Conservation (phyloP, 805 yeast genomes). For the Ogataea trehaloabstinens region DNA sequence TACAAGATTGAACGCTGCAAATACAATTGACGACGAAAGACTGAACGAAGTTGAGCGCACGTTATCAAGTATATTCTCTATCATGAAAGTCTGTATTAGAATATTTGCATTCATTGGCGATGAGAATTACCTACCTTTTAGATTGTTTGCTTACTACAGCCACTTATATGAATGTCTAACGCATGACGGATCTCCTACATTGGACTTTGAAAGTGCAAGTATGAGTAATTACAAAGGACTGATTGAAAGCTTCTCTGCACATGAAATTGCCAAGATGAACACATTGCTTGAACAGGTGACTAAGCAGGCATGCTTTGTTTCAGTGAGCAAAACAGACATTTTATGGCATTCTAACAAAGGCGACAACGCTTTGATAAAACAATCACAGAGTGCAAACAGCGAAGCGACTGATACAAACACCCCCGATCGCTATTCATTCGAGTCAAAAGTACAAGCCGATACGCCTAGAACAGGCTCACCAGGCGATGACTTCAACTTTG, state of each 20-base stretch:
- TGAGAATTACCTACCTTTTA: conserved; percentile 16
- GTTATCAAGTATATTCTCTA: too few relatives aligned
- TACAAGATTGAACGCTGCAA: neutral
- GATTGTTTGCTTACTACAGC: conserved; percentile 10
- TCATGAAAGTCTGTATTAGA: conserved; percentile 13
- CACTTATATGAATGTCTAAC: conserved; percentile 17
- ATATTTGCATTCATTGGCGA: conserved; percentile 18
- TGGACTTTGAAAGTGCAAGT: conserved; percentile 7
- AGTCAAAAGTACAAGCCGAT: neutral
- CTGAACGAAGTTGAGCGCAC: neutral
- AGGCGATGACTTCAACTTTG: neutral
- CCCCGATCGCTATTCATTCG: neutral
- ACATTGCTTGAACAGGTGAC: neutral
- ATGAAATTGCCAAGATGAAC: neutral
- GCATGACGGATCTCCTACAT: conserved; percentile 16
- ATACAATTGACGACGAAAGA: neutral
- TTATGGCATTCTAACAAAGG: neutral
- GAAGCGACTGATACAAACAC: neutral
- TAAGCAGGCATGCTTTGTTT: neutral
- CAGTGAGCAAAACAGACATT: neutral
- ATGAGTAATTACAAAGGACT: neutral
- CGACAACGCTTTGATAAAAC: neutral
- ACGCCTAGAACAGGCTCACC: neutral
- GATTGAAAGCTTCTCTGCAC: conserved; percentile 1
- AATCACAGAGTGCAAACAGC: neutral